These are phyloP conservation scores for Aspergillus ochraceus DNA, from an alignment of 2,329 filamentous ascomycete genomes.

Conservation along the genomic window DNA sequence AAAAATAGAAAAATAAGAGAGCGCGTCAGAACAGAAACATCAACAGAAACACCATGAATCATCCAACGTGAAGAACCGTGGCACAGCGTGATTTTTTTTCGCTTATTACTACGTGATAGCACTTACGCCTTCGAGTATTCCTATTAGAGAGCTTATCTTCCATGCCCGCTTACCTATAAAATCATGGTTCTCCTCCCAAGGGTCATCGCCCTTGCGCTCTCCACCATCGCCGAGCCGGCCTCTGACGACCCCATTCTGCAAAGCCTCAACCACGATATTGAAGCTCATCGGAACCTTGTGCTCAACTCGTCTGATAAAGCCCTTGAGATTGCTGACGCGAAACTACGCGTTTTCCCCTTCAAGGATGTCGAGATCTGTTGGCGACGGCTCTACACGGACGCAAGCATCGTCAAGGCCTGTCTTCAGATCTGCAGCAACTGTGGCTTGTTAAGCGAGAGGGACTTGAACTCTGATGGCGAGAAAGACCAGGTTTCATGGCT, in stretches of 20 bases:
- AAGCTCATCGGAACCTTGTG: slow-evolving; percentile 24
- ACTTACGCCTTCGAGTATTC: neutral
- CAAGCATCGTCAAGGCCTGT: slow-evolving; percentile 51
- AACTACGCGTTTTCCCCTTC: slow-evolving; percentile 58
- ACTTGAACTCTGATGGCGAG: neutral
- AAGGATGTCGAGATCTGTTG: slow-evolving; percentile 57
- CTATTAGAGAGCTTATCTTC: slow-evolving; percentile 50
- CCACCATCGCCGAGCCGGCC: slow-evolving; percentile 27
- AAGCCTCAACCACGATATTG: slow-evolving; percentile 30
- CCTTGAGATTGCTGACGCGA: slow-evolving; percentile 51
- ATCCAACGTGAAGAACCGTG: neutral
- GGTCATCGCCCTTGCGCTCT: slow-evolving; percentile 25
- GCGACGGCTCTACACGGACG: slow-evolving; percentile 59
- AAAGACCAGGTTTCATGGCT: slow-evolving; percentile 6
- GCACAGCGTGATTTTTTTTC: neutral
- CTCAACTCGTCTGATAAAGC: slow-evolving; percentile 41
- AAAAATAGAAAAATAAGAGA: neutral
- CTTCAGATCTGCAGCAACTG: slow-evolving; percentile 28
- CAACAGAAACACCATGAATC: neutral
- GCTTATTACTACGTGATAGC: neutral
- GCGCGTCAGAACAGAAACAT: neutral
- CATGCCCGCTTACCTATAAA: neutral
- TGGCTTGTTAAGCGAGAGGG: slow-evolving; percentile 10
- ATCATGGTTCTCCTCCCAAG: slow-evolving; percentile 23
- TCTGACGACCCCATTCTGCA: slow-evolving; percentile 38